Evolutionary conservation across 495 filamentous ascomycete species (phyloP).

Genomic region (Neurospora tetraspora): DNA sequence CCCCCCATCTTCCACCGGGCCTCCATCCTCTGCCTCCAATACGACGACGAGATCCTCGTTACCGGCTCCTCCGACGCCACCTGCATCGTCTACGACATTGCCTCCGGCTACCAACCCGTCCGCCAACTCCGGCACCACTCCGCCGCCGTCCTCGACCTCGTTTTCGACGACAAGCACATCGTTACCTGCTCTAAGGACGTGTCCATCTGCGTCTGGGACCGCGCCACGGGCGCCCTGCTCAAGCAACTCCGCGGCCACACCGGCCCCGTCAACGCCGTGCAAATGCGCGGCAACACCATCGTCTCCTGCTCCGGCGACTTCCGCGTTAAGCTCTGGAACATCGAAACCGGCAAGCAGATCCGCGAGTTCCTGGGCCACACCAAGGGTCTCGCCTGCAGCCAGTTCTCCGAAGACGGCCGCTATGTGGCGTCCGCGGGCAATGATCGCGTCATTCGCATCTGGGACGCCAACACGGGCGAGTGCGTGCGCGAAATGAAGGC

Average conservation of each 20-base stretch:
- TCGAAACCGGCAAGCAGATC: conserved; percentile 71
- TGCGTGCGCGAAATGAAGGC: conserved; percentile 66
- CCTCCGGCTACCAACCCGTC: conserved; percentile 63
- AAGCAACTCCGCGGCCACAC: conserved; percentile 71
- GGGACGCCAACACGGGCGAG: conserved; percentile 82
- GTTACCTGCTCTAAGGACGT: conserved; percentile 94
- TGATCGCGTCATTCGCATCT: conserved; percentile 86
- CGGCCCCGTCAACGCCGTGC: conserved; percentile 91
- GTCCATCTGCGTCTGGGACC: conserved; percentile 88
- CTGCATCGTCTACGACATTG: conserved; percentile 86
- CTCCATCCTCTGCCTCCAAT: conserved; percentile 90
- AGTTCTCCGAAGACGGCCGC: conserved; percentile 84
- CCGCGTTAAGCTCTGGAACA: conserved; percentile 87
- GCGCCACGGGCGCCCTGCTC: conserved; percentile 59
- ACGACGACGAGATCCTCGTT: conserved; percentile 83
- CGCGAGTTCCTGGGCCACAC: conserved; percentile 80
- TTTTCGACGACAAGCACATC: conserved; percentile 84
- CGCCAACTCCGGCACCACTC: conserved; percentile 65
- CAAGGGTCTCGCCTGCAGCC: conserved; percentile 87
- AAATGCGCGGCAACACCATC: conserved; percentile 81
- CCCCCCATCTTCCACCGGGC: conserved; percentile 60
- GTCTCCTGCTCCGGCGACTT: conserved; percentile 92
- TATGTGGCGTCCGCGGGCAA: conserved; percentile 90
- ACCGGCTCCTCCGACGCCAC: conserved; percentile 88
- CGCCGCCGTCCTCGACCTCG: conserved; percentile 85